Percentiles rank a stretch among this genome's conserved stretches.
phyloP scores from a whole-genome alignment of 2,329 filamentous ascomycete genomes.

The Chaetothyriales sp. region DNA sequence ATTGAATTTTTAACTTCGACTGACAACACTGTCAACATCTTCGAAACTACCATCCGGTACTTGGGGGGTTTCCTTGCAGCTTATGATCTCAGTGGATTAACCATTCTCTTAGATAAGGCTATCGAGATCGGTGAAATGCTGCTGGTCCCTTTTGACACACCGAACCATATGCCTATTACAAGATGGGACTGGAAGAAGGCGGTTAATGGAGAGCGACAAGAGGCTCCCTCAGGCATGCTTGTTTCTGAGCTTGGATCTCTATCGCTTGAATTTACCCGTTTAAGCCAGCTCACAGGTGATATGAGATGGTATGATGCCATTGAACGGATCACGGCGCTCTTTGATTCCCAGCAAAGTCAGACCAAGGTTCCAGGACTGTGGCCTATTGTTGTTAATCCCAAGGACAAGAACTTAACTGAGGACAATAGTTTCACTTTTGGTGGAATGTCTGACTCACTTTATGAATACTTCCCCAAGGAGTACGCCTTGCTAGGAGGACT shows the following conservation, averaged over 20 bases:
- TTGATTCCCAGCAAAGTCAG: slow-evolving; percentile 23
- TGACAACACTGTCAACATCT: slow-evolving; percentile 51
- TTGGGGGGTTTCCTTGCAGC: slow-evolving; percentile 67
- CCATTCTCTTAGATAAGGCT: slow-evolving; percentile 39
- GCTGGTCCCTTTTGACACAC: slow-evolving; percentile 31
- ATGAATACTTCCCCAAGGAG: slow-evolving; percentile 49
- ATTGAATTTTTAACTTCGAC: slow-evolving; percentile 40
- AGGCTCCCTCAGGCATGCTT: slow-evolving; percentile 15
- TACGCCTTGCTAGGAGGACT: slow-evolving; percentile 65
- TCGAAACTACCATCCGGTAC: slow-evolving; percentile 85
- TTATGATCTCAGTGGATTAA: slow-evolving; percentile 39
- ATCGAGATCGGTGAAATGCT: slow-evolving; percentile 42
- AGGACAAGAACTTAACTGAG: slow-evolving; percentile 14
- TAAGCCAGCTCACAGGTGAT: slow-evolving; percentile 28
- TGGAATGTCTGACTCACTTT: slow-evolving; percentile 43
- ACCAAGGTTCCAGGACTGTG: slow-evolving; percentile 32
- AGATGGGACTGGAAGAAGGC: slow-evolving; percentile 24
- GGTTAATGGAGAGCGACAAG: slow-evolving; percentile 16
- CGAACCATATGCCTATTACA: slow-evolving; percentile 20
- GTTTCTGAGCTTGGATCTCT: slow-evolving; percentile 28
- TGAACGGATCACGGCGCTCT: slow-evolving; percentile 23
- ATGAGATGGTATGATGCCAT: slow-evolving; percentile 27
- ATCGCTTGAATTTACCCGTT: slow-evolving; percentile 28
- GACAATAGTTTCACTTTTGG: slow-evolving; percentile 38
- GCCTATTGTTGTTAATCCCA: slow-evolving; percentile 24